Conservation (phyloP, 495 filamentous ascomycete genomes). For the Glutinoglossum americanum region DNA sequence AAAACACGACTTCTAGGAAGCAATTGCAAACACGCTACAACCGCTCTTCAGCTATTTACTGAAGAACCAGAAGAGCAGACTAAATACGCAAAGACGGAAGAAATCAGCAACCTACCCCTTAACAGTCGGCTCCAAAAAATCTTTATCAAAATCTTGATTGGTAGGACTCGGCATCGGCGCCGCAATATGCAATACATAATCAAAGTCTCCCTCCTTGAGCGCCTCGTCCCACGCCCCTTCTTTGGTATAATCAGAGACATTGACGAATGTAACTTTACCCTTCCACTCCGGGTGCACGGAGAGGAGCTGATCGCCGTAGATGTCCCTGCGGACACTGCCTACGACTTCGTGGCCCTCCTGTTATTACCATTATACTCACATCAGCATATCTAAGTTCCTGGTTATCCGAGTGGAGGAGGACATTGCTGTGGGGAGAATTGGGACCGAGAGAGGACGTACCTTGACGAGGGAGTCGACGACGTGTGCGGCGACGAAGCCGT, state of each 20-base stretch:
- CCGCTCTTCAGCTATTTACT: too few species aligned
- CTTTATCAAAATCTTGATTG: constrained; percentile 16
- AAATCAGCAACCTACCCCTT: constrained; percentile 9
- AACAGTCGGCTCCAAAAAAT: constrained; percentile 13
- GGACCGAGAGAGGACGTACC: too few species aligned
- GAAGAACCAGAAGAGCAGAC: too few species aligned
- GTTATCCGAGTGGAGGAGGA: too few species aligned
- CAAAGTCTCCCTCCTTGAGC: constrained; percentile 12
- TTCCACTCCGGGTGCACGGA: constrained; percentile 14
- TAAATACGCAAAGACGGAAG: background rate
- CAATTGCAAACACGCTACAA: too few species aligned
- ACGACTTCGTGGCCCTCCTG: background rate
- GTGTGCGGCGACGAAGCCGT: constrained; percentile 18
- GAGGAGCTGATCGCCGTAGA: constrained; percentile 14
- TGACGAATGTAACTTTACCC: constrained; percentile 18
- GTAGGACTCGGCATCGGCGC: constrained; percentile 21
- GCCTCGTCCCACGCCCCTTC: constrained; percentile 25
- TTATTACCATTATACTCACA: too few species aligned
- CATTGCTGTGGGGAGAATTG: background rate
- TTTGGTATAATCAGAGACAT: constrained; percentile 24
- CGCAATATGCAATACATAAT: constrained; percentile 28
- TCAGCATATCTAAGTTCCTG: background rate
- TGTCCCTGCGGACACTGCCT: constrained; percentile 13
- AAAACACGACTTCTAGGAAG: too few species aligned
- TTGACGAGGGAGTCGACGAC: constrained; percentile 17